Conservation (phyloP, 2,329 filamentous ascomycete genomes). For the Claviceps africana region DNA sequence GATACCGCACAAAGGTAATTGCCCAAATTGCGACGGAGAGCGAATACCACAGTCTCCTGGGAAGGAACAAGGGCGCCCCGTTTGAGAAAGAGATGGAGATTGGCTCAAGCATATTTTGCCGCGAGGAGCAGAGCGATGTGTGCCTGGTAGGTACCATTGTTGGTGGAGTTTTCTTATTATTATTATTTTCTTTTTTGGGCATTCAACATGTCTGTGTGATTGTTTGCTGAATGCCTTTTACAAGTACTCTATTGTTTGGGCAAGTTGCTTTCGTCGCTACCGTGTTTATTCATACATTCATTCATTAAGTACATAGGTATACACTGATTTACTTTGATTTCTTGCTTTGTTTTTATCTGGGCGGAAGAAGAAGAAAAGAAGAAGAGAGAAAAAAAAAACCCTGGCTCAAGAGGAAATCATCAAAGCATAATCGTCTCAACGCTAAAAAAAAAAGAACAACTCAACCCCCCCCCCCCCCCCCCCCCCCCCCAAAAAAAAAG, state of each 20-base stretch:
- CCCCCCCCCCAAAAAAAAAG: neutral
- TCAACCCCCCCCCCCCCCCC: too few relatives aligned
- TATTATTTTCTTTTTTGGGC: too few relatives aligned
- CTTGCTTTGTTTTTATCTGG: too few relatives aligned
- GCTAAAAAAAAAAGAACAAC: neutral
- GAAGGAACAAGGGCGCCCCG: too few relatives aligned
- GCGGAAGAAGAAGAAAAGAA: too few relatives aligned
- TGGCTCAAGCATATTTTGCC: neutral
- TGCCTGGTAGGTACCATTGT: neutral
- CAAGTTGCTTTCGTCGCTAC: too few relatives aligned
- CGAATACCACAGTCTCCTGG: neutral
- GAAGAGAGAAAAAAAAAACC: neutral
- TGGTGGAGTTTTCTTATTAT: neutral
- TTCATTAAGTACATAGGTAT: neutral
- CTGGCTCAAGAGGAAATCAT: neutral
- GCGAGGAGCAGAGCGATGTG: too few relatives aligned
- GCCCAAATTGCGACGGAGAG: neutral
- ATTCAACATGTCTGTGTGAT: conserved; percentile 1
- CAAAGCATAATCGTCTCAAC: neutral
- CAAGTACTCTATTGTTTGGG: too few relatives aligned
- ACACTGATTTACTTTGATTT: neutral
- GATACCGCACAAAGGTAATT: conserved; percentile 29
- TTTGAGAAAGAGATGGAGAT: neutral
- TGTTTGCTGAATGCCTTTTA: neutral
- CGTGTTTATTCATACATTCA: too few relatives aligned